phyloP scores from a whole-genome alignment of 1,284 basidiomycete genomes.

The Mrakiaceae sp. region DNA sequence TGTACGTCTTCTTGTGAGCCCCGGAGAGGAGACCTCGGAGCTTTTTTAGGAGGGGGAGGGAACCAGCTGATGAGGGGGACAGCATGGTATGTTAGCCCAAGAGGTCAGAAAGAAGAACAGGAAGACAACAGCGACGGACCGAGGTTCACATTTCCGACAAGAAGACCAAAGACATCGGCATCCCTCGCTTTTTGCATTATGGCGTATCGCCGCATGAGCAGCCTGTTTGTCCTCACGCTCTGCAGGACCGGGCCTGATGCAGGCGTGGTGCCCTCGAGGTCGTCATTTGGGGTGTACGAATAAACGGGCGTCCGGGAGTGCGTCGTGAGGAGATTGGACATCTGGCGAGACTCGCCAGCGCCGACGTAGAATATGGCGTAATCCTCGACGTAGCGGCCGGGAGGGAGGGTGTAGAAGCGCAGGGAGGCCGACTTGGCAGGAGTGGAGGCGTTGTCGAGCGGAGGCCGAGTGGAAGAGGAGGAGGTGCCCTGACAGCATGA shows the following conservation, averaged over 20 bases:
- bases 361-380: constrained; percentile 67
- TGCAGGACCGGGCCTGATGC: constrained; percentile 1
- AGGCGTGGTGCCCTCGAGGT: constrained; percentile 41
- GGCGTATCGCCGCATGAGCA: constrained; percentile 87
- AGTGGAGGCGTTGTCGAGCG: neutral
- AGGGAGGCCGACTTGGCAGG: constrained; percentile 23
- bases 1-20: constrained; percentile 78
- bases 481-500: neutral
- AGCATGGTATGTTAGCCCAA: neutral
- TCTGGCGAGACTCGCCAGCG: constrained; percentile 54
- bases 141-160: constrained; percentile 89
- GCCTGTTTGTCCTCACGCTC: constrained; percentile 38
- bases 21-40: constrained; percentile 54
- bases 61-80: constrained; percentile 46
- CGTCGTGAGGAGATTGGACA: constrained; percentile 80
- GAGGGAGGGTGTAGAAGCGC: constrained; percentile 27
- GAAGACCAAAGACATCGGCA: constrained; percentile 86
- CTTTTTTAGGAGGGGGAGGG: constrained; percentile 66
- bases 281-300: constrained; percentile 54
- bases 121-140: constrained; percentile 40
- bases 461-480: constrained; percentile 1
- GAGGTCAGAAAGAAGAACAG: constrained; percentile 21
- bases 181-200: constrained; percentile 79
- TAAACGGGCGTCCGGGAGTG: constrained; percentile 54
- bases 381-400: constrained; percentile 28